A percentile compares a stretch with the other conserved stretches of the same genome.
Evolutionary conservation across 805 yeast species (phyloP).

Genomic region (Candida oleophila): DNA sequence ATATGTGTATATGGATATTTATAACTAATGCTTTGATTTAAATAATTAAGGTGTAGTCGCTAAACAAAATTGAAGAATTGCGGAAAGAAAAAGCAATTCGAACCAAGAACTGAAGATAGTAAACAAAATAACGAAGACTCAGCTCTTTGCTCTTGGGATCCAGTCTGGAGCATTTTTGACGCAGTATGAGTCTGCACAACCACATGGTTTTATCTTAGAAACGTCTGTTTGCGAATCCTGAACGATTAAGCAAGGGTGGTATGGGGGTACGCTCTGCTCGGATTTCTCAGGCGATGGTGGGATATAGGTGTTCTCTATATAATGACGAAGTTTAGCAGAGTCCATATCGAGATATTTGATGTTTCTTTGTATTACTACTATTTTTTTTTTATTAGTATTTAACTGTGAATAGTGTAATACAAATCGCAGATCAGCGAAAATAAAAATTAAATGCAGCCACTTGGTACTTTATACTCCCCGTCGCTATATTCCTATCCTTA

Average conservation of each 20-base stretch:
- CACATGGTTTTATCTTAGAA: slow-evolving; percentile 36
- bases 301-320: slow-evolving; percentile 45
- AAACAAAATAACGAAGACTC: background rate
- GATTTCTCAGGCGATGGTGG: slow-evolving; percentile 32
- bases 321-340: slow-evolving; percentile 32
- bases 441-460: too few species aligned
- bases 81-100: too few species aligned
- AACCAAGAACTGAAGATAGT: background rate
- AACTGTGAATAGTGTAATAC: too few species aligned
- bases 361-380: too few species aligned
- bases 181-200: slow-evolving; percentile 41
- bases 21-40: too few species aligned
- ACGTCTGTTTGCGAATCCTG: slow-evolving; percentile 55
- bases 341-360: too few species aligned
- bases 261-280: slow-evolving; percentile 39
- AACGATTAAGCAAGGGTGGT: slow-evolving; percentile 58
- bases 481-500: background rate
- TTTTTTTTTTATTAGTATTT: too few species aligned
- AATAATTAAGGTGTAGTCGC: too few species aligned
- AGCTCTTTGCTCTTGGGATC: slow-evolving; percentile 33
- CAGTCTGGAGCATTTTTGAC: slow-evolving; percentile 39
- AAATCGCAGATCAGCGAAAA: too few species aligned
- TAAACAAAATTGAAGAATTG: too few species aligned
- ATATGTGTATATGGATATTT: too few species aligned
- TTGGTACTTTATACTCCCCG: too few species aligned